Conservation (phyloP, 257 asterid species). For the Solanum virginianum region DNA sequence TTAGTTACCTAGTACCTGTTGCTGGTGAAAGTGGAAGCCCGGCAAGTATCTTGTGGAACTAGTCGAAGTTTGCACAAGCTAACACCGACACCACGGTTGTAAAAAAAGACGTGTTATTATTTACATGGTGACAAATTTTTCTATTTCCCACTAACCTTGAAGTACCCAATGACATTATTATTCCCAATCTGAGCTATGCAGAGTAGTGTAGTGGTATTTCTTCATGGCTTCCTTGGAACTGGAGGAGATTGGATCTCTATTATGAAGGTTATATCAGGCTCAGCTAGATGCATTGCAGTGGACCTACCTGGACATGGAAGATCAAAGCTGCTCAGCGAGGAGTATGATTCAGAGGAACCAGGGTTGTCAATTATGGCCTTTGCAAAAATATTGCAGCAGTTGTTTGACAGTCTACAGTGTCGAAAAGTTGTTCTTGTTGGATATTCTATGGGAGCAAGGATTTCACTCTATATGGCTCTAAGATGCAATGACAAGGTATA, state of each 20-base stretch:
- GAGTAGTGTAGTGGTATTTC: constrained; percentile 58
- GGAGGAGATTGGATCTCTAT: constrained; percentile 71
- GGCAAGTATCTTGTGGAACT: not conserved
- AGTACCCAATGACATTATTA: not conserved
- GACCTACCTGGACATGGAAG: constrained; percentile 97
- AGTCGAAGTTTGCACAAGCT: not conserved
- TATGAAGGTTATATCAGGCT: constrained; percentile 73
- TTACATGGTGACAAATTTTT: not conserved
- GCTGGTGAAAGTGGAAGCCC: not conserved
- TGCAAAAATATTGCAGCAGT: constrained; percentile 40
- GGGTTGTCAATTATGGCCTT: constrained; percentile 51
- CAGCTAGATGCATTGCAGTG: constrained; percentile 64
- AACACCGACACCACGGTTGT: not conserved
- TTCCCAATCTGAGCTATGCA: constrained; percentile 13
- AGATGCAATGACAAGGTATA: constrained; percentile 55
- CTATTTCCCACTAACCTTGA: not conserved
- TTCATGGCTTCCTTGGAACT: constrained; percentile 90
- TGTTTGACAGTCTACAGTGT: constrained; percentile 30
- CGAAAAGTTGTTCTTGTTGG: constrained; percentile 66
- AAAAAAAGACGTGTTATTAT: not conserved
- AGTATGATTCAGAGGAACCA: constrained; percentile 18
- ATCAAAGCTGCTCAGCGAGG: constrained; percentile 36
- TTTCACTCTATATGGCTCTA: constrained; percentile 63
- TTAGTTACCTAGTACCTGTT: not conserved
- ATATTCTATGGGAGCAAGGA: constrained; percentile 95